Conservation (phyloP, 306 rosid species). For the Prunus dulcis region DNA sequence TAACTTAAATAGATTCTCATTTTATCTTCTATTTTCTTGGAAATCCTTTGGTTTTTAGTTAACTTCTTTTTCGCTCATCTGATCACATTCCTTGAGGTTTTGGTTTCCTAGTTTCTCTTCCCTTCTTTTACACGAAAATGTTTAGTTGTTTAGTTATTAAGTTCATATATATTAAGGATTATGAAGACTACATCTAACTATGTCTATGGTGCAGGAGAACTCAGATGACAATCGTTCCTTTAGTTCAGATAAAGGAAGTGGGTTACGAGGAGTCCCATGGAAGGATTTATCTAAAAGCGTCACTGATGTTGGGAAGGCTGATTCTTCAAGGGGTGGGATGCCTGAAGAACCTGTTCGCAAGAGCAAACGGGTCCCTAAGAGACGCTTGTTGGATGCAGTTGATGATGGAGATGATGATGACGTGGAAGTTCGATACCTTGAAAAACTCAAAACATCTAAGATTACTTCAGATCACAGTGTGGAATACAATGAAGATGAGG, state of each 20-base stretch:
- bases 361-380: conserved; percentile 28
- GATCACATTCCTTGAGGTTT: not conserved
- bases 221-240: conserved; percentile 19
- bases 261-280: not conserved
- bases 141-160: not conserved
- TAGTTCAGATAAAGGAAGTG: conserved; percentile 14
- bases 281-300: conserved; percentile 10
- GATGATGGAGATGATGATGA: conserved; percentile 21
- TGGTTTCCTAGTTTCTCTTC: not conserved
- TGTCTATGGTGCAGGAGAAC: conserved; percentile 19
- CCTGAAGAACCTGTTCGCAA: conserved; percentile 27
- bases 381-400: conserved; percentile 18
- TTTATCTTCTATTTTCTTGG: not conserved
- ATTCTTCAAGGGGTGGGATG: conserved; percentile 1
- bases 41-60: not conserved
- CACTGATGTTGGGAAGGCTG: conserved; percentile 8
- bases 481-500: conserved; percentile 34
- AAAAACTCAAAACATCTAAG: conserved; percentile 29
- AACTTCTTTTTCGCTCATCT: not conserved
- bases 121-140: not conserved
- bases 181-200: not conserved
- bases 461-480: conserved; percentile 8
- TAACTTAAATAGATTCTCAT: not conserved
- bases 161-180: not conserved
- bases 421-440: conserved; percentile 29